Percentiles rank a stretch among this genome's conserved stretches.
Conservation (phyloP, 2,329 filamentous ascomycete species). For the Saccharata proteae region DNA sequence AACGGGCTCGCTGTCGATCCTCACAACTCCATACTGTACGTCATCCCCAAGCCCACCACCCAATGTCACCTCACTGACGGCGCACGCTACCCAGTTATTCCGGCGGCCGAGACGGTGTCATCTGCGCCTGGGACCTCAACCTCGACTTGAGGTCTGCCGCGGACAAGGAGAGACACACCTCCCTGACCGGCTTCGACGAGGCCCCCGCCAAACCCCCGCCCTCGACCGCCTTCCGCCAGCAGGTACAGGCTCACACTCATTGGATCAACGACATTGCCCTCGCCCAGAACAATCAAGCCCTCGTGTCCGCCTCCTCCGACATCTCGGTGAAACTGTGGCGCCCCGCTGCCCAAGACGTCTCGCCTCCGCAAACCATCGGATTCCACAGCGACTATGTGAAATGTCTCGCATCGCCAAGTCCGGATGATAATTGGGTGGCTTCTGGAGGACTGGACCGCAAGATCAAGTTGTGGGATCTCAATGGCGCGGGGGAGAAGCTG, state of each 20-base stretch:
- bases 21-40: conserved; percentile 75
- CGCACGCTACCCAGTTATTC: conserved; percentile 57
- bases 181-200: conserved; percentile 16
- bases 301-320: conserved; percentile 89
- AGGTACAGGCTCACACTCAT: conserved; percentile 76
- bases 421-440: conserved; percentile 71
- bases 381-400: conserved; percentile 96
- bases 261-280: conserved; percentile 92
- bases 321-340: conserved; percentile 89
- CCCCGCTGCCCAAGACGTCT: conserved; percentile 50
- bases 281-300: conserved; percentile 61
- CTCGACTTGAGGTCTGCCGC: conserved; percentile 45
- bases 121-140: conserved; percentile 90
- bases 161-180: conserved; percentile 22
- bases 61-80: conserved; percentile 9
- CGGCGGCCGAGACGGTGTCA: conserved; percentile 84
- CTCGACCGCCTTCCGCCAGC: conserved; percentile 44
- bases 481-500: conserved; percentile 71
- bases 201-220: conserved; percentile 19
- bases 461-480: conserved; percentile 87
- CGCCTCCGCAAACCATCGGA: conserved; percentile 69
- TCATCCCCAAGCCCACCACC: conserved; percentile 5
- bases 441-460: conserved; percentile 89
- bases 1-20: conserved; percentile 86
- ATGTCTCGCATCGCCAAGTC: conserved; percentile 67